A percentile compares a stretch with the other conserved stretches of the same genome.
Evolutionary conservation across 805 yeast species (phyloP).

Genomic region (Hanseniaspora guilliermondii): DNA sequence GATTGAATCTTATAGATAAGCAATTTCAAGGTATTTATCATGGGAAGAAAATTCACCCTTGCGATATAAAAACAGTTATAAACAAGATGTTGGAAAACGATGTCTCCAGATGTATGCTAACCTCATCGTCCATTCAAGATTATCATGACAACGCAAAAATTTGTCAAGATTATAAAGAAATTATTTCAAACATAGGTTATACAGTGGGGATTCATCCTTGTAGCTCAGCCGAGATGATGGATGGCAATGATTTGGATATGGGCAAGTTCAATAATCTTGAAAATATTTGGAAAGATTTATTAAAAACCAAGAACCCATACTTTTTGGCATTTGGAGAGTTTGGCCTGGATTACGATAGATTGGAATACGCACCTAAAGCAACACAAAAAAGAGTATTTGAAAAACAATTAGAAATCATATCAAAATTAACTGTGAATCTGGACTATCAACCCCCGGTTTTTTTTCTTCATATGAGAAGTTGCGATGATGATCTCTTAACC

Average conservation of each 20-base stretch:
- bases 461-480: conserved; percentile 81
- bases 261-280: conserved; percentile 31
- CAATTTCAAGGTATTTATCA: conserved; percentile 79
- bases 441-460: conserved; percentile 55
- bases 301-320: conserved; percentile 37
- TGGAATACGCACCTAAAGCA: conserved; percentile 58
- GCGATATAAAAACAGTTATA: conserved; percentile 55
- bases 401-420: conserved; percentile 52
- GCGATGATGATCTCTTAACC: conserved; percentile 63
- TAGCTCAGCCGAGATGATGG: conserved; percentile 46
- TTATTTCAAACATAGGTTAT: conserved; percentile 32
- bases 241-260: conserved; percentile 14
- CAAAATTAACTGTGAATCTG: conserved; percentile 25
- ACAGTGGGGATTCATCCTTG: conserved; percentile 98
- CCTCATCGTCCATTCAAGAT: conserved; percentile 70
- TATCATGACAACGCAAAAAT: conserved; percentile 49
- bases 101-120: conserved; percentile 61
- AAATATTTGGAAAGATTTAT: conserved; percentile 36
- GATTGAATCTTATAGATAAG: conserved; percentile 72
- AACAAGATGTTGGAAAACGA: conserved; percentile 51
- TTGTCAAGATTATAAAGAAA: conserved; percentile 30
- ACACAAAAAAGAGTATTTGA: conserved; percentile 58
- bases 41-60: conserved; percentile 51
- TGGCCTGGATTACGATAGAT: conserved; percentile 87
- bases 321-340: conserved; percentile 88